Percentiles rank a stretch among this genome's conserved stretches.
These are phyloP conservation scores for Nasturtium officinale DNA, from an alignment of 345 rosid genomes.

Conservation along the genomic window DNA sequence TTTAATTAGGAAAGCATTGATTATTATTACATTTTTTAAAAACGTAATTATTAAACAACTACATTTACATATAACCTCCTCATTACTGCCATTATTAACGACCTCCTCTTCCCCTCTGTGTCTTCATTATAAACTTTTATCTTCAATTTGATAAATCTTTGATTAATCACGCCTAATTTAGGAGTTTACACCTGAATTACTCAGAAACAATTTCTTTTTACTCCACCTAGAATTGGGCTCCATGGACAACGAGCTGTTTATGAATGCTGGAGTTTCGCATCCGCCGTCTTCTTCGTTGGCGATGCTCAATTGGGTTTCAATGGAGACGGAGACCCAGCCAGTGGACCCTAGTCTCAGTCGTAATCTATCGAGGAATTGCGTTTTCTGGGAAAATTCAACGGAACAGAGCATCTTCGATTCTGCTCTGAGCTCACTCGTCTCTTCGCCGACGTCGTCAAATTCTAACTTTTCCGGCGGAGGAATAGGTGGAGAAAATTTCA, in stretches of 20 bases:
- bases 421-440: constrained; percentile 68
- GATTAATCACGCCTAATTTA: neutral
- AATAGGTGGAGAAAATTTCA: constrained; percentile 13
- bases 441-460: constrained; percentile 69
- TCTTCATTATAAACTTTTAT: constrained; percentile 30
- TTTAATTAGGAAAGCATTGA: constrained; percentile 37
- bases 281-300: no score
- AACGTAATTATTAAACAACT: constrained; percentile 37
- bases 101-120: constrained; percentile 30
- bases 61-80: constrained; percentile 40
- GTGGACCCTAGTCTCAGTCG: constrained; percentile 31
- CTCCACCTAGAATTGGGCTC: neutral
- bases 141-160: constrained; percentile 18
- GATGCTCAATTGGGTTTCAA: constrained; percentile 48
- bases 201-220: neutral
- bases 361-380: constrained; percentile 38
- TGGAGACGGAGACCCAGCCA: constrained; percentile 43
- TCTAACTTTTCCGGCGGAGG: constrained; percentile 59
- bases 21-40: constrained; percentile 18
- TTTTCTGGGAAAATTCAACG: constrained; percentile 60
- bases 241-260: constrained; percentile 54
- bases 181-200: neutral
- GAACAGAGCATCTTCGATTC: constrained; percentile 64
- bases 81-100: constrained; percentile 39
- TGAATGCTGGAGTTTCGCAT: constrained; percentile 45